phyloP scores from a whole-genome alignment of 257 asterid species.

The Jaltomata sinuosa region DNA sequence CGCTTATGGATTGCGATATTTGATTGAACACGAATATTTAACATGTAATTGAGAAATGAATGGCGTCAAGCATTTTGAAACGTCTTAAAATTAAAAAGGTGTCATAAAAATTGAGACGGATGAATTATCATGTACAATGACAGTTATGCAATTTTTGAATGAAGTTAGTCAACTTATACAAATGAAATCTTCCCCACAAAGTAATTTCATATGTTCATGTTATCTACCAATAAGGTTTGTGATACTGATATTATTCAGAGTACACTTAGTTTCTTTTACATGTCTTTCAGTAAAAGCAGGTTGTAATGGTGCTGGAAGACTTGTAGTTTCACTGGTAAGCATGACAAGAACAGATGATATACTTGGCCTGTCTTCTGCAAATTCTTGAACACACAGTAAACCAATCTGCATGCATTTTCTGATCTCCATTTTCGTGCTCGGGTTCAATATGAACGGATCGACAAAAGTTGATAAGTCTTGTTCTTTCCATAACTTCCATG shows the following conservation, averaged over 20 bases:
- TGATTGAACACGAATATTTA: not conserved
- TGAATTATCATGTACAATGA: too few relatives aligned
- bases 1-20: not conserved
- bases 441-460: constrained; percentile 27
- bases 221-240: not conserved
- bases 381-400: constrained; percentile 49
- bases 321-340: constrained; percentile 28
- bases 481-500: constrained; percentile 48
- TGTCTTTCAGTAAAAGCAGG: constrained; percentile 36
- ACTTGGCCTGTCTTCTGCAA: constrained; percentile 39
- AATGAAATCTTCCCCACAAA: too few relatives aligned
- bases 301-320: constrained; percentile 17
- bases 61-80: not conserved
- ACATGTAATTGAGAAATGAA: not conserved
- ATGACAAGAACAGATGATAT: constrained; percentile 32
- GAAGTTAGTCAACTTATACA: too few relatives aligned
- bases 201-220: not conserved
- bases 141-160: too few relatives aligned
- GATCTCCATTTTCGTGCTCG: constrained; percentile 19
- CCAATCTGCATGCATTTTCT: constrained; percentile 36
- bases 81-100: fast-evolving
- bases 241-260: not conserved
- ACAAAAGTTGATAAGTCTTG: constrained; percentile 21
- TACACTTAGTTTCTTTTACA: not conserved
- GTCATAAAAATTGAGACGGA: not conserved